Conservation (phyloP, 441 rosid species). For the Euphorbia corollata region DNA sequence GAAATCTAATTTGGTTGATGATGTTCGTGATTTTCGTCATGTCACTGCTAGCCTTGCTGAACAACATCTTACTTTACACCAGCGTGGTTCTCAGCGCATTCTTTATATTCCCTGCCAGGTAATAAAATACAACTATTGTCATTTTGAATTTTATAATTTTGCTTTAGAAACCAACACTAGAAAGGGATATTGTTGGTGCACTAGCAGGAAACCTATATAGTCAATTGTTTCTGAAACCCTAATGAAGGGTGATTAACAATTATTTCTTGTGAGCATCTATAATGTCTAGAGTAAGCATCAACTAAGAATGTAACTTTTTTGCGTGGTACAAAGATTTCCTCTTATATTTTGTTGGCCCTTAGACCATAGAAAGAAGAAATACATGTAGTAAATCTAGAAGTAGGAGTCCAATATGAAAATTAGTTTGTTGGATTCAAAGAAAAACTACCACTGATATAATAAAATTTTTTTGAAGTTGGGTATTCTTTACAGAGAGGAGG, state of each 20-base stretch:
- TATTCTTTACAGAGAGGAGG: neutral
- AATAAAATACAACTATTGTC: slow-evolving; percentile 10
- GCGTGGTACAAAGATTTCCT: neutral
- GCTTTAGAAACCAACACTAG: neutral
- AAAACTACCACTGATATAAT: neutral
- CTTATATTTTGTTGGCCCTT: neutral
- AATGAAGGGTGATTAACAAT: neutral
- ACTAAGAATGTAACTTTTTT: neutral
- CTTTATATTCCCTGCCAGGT: slow-evolving; percentile 99
- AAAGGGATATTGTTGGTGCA: neutral
- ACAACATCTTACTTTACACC: slow-evolving; percentile 66
- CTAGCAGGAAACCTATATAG: neutral
- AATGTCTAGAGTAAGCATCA: neutral
- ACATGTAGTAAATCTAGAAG: neutral
- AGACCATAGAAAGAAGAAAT: neutral
- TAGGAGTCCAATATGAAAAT: neutral
- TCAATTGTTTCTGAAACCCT: neutral
- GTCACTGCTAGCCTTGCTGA: slow-evolving; percentile 77
- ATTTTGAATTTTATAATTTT: neutral
- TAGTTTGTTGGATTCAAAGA: neutral
- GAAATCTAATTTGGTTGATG: slow-evolving; percentile 97
- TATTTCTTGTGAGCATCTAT: neutral
- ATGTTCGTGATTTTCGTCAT: slow-evolving; percentile 82
- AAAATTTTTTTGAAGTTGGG: neutral
- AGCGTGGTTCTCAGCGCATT: slow-evolving; percentile 70